Evolutionary conservation across 164 flowering plant genomes (phyloP).

Genomic region (Tetrastigma voinierianum): DNA sequence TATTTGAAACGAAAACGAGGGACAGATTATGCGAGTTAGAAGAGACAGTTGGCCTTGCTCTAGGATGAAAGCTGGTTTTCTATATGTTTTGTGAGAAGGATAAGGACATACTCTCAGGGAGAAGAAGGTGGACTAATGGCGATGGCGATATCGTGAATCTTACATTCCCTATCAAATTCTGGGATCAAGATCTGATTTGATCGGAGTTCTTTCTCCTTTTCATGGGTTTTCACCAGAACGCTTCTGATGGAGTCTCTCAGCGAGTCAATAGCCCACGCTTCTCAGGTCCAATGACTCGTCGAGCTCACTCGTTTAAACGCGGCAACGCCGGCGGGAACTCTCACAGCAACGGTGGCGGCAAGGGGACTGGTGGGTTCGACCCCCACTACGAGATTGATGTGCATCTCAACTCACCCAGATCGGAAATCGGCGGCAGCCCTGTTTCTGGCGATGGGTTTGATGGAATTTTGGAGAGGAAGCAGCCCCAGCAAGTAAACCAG

Average conservation of each 20-base stretch:
- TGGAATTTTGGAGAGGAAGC: conserved; percentile 32
- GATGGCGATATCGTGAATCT: background rate
- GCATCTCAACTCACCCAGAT: conserved; percentile 68
- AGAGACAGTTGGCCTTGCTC: no score
- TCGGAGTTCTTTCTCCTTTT: no score
- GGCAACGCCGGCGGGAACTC: conserved; percentile 14
- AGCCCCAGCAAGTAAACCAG: conserved; percentile 28
- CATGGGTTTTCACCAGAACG: conserved; percentile 32
- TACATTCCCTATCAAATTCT: background rate
- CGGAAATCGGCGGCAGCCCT: conserved; percentile 32
- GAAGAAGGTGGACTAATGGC: background rate
- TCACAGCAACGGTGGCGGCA: conserved; percentile 1
- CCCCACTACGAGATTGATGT: conserved; percentile 74
- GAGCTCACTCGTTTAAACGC: conserved; percentile 82
- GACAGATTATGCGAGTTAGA: no score
- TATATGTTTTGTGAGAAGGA: no score
- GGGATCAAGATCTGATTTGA: no score
- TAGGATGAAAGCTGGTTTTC: no score
- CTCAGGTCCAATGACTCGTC: conserved; percentile 81
- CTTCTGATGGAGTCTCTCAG: conserved; percentile 48
- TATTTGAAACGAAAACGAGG: no score
- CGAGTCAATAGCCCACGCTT: conserved; percentile 85
- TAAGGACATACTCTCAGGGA: no score
- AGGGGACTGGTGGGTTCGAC: background rate
- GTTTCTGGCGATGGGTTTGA: conserved; percentile 40